These are phyloP conservation scores for Plectosphaerella sp. DNA, from an alignment of 2,329 filamentous ascomycete genomes.

Conservation along the genomic window DNA sequence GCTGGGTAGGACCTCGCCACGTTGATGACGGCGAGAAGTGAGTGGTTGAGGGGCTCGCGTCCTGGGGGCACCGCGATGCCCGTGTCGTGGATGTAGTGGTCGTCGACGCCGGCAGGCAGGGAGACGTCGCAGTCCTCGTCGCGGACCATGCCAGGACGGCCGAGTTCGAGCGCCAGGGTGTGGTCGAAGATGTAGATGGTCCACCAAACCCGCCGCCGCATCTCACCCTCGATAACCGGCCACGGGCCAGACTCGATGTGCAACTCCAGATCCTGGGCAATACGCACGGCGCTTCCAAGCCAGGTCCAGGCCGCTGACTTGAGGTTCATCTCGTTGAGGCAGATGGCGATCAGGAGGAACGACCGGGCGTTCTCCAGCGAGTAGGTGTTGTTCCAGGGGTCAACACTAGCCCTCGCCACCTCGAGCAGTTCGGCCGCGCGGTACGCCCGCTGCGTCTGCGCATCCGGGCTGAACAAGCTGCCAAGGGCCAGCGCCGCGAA, in stretches of 20 bases:
- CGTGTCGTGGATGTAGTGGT: slow-evolving; percentile 65
- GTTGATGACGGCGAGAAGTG: slow-evolving; percentile 74
- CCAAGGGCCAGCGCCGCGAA: slow-evolving; percentile 83
- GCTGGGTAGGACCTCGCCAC: slow-evolving; percentile 74
- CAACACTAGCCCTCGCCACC: slow-evolving; percentile 62
- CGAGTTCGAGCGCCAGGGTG: slow-evolving; percentile 73
- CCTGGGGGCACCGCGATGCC: slow-evolving; percentile 49
- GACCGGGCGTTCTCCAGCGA: slow-evolving; percentile 71
- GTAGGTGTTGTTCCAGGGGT: slow-evolving; percentile 78
- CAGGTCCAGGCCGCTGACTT: slow-evolving; percentile 83
- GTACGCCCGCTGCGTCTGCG: slow-evolving; percentile 48
- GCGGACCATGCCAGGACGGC: slow-evolving; percentile 75
- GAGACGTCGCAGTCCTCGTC: slow-evolving; percentile 84
- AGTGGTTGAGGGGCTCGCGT: slow-evolving; percentile 57
- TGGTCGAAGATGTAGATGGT: slow-evolving; percentile 86
- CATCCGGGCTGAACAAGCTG: slow-evolving; percentile 62
- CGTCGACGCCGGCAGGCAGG: slow-evolving; percentile 75
- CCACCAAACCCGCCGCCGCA: slow-evolving; percentile 90
- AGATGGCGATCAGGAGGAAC: slow-evolving; percentile 70
- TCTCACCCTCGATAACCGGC: slow-evolving; percentile 75
- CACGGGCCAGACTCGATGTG: slow-evolving; percentile 71
- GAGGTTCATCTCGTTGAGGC: slow-evolving; percentile 79
- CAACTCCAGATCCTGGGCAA: slow-evolving; percentile 79
- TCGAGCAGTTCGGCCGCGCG: slow-evolving; percentile 64
- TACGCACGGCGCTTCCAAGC: slow-evolving; percentile 74